These are phyloP conservation scores for Saksenaea oblongispora DNA, from an alignment of 371 early-diverging fungal species.

Conservation along the genomic window DNA sequence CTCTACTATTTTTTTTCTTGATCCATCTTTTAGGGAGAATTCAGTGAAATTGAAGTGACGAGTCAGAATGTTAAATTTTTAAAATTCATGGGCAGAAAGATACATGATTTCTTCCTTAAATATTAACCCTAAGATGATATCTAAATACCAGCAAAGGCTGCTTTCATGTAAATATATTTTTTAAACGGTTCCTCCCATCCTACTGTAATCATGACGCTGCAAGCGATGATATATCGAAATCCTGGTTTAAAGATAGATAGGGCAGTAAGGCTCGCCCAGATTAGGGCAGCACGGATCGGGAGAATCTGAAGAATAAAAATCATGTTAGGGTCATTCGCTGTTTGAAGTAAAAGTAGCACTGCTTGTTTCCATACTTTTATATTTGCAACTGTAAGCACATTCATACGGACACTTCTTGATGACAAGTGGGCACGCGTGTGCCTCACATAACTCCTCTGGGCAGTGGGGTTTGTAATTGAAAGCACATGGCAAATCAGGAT, in stretches of 20 bases:
- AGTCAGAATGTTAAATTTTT: no score
- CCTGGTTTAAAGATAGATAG: neutral
- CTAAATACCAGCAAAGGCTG: no score
- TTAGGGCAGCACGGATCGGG: conserved; percentile 5
- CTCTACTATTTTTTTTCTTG: no score
- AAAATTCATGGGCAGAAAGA: no score
- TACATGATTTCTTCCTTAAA: no score
- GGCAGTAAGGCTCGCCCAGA: neutral
- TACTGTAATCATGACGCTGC: neutral
- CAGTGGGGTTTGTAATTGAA: neutral
- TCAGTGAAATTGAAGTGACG: no score
- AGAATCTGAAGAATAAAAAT: neutral
- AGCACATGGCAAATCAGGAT: neutral
- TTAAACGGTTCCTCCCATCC: no score
- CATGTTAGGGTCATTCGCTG: no score
- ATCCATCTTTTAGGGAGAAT: no score
- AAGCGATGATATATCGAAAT: neutral
- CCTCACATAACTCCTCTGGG: neutral
- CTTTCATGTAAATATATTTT: no score
- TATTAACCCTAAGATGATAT: no score
- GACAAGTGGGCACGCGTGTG: neutral
- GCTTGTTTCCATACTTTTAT: neutral
- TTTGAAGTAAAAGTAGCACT: neutral
- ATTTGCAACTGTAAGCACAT: neutral
- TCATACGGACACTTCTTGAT: neutral